Evolutionary conservation across 164 flowering plant species (phyloP).

Genomic region (Paratinospora sagittata): DNA sequence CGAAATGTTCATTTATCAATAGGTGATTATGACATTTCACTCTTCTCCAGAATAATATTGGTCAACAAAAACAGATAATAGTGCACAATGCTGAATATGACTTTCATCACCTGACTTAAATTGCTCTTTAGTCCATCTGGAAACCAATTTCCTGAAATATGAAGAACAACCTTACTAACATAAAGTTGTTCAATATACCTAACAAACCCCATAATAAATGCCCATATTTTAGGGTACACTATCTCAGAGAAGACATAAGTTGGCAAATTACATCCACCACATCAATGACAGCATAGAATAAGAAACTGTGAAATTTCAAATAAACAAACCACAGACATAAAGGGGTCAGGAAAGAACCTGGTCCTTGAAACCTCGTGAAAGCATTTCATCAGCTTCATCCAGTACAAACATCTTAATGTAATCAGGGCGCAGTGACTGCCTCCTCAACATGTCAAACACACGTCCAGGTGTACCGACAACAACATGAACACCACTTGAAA

Average conservation of each 20-base stretch:
- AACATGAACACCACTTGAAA: constrained; percentile 21
- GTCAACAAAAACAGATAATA: no score
- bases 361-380: constrained; percentile 22
- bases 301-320: background rate
- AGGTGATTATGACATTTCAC: no score
- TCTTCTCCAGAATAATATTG: no score
- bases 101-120: no score
- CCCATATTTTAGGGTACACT: background rate
- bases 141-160: no score
- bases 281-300: background rate
- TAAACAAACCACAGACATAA: background rate
- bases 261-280: background rate
- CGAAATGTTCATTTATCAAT: no score
- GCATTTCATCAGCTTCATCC: constrained; percentile 25
- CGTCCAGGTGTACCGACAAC: constrained; percentile 23
- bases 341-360: constrained; percentile 9
- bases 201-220: background rate
- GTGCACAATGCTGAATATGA: no score
- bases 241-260: background rate
- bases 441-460: constrained; percentile 20
- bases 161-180: no score
- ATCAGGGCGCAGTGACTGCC: constrained; percentile 19
- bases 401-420: constrained; percentile 21
- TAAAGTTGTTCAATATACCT: no score
- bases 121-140: no score